Percentiles rank a stretch among this genome's conserved stretches.
Conservation (phyloP, 83 land plant genomes). For the Diphasiastrum complanatum region DNA sequence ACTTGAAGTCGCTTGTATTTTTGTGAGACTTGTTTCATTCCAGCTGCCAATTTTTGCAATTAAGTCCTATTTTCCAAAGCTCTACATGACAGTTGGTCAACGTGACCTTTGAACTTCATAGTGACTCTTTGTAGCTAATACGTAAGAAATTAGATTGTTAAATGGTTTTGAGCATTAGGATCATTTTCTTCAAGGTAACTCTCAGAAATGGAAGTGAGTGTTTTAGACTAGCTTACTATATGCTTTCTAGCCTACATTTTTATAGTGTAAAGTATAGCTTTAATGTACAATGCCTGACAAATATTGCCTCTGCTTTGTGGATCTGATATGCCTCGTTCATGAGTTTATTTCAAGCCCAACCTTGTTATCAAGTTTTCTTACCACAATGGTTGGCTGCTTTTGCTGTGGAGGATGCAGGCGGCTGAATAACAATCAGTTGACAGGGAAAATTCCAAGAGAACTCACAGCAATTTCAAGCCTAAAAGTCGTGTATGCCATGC, state of each 20-base stretch:
- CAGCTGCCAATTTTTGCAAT: neutral
- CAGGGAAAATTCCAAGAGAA: slow-evolving; percentile 56
- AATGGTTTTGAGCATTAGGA: too few species aligned
- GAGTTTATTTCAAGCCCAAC: too few species aligned
- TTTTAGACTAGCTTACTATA: too few species aligned
- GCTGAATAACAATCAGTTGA: slow-evolving; percentile 48
- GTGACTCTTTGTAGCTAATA: too few species aligned
- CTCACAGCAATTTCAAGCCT: slow-evolving; percentile 39
- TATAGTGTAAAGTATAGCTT: neutral
- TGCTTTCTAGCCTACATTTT: too few species aligned
- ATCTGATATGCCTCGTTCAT: too few species aligned
- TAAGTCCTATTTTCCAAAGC: neutral
- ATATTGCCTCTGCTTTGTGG: too few species aligned
- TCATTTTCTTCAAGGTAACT: too few species aligned
- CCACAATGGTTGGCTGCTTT: neutral
- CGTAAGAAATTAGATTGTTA: too few species aligned
- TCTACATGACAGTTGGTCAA: neutral
- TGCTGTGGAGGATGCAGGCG: slow-evolving; percentile 32
- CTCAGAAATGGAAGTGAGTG: too few species aligned
- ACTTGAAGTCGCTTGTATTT: slow-evolving; percentile 64
- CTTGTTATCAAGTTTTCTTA: neutral
- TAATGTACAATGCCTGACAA: neutral
- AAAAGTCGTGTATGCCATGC: slow-evolving; percentile 53
- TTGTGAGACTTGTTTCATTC: slow-evolving; percentile 42
- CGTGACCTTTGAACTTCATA: neutral